A percentile compares a stretch with the other conserved stretches of the same genome.
These are phyloP conservation scores for Plasmodium falciparum DNA, from an alignment of 169 alveolate species.

Conservation along the genomic window DNA sequence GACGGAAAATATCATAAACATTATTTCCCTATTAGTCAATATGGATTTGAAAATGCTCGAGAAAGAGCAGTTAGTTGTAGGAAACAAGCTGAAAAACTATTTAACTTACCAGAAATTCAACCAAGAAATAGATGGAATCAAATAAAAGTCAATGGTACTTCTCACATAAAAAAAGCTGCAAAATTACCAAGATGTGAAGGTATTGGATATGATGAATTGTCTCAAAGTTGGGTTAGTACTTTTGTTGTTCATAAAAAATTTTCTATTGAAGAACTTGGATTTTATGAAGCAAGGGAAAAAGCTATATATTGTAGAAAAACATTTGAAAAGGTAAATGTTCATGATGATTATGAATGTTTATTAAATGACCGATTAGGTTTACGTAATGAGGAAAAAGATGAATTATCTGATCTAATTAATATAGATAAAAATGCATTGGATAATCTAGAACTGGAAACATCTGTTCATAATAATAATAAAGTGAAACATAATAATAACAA, in stretches of 20 bases:
- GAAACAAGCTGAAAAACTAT: constrained; percentile 71
- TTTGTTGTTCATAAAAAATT: constrained; percentile 76
- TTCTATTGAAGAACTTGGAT: constrained; percentile 67
- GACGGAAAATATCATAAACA: constrained; percentile 75
- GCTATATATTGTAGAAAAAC: constrained; percentile 72
- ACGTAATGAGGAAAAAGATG: constrained; percentile 55
- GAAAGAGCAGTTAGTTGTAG: constrained; percentile 74
- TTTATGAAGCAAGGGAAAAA: constrained; percentile 60
- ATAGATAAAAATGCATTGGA: constrained; percentile 64
- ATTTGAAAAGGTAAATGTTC: constrained; percentile 50
- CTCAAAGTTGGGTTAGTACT: constrained; percentile 75
- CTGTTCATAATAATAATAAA: neutral
- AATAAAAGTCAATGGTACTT: constrained; percentile 55
- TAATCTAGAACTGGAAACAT: neutral
- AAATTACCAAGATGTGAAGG: constrained; percentile 76
- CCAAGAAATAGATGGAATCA: constrained; percentile 76
- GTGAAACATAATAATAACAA: neutral
- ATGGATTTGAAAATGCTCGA: constrained; percentile 73
- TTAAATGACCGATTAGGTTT: constrained; percentile 56
- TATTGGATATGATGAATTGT: constrained; percentile 70
- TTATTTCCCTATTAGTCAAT: constrained; percentile 74
- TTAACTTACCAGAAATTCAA: constrained; percentile 69
- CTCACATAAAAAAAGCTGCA: constrained; percentile 61
- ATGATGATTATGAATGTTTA: constrained; percentile 60
- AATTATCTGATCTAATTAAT: constrained; percentile 22